A percentile compares a stretch with the other conserved stretches of the same genome.
Evolutionary conservation across 2,329 filamentous ascomycete species (phyloP).

Genomic region (Talaromyces verruculosus): DNA sequence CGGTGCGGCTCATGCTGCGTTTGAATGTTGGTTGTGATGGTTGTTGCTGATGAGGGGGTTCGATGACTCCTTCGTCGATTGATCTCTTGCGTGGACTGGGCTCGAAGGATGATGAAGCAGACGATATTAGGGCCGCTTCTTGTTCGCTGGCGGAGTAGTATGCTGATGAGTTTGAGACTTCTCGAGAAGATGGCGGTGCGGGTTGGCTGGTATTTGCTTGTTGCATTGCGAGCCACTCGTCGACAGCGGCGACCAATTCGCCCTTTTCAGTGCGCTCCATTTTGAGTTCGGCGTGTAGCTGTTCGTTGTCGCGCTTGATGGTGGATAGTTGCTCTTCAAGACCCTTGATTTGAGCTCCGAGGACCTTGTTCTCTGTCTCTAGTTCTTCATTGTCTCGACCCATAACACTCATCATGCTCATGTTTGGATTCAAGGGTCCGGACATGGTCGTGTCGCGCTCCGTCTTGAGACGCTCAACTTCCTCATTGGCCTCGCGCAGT

Average conservation of each 20-base stretch:
- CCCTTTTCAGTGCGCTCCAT: conserved; percentile 52
- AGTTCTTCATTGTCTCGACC: conserved; percentile 57
- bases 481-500: conserved; percentile 66
- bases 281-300: conserved; percentile 60
- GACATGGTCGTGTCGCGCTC: conserved; percentile 67
- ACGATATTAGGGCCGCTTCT: conserved; percentile 3
- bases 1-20: conserved; percentile 26
- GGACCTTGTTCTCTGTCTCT: conserved; percentile 65
- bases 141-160: conserved; percentile 18
- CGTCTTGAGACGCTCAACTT: conserved; percentile 71
- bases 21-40: conserved; percentile 2
- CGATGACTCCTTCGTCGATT: conserved; percentile 24
- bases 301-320: conserved; percentile 67
- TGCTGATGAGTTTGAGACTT: conserved; percentile 20
- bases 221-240: conserved; percentile 48
- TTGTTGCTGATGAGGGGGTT: not conserved
- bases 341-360: conserved; percentile 72
- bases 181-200: conserved; percentile 16
- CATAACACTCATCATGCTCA: conserved; percentile 39
- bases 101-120: not conserved
- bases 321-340: conserved; percentile 70
- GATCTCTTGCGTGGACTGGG: conserved; percentile 1
- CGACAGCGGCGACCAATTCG: conserved; percentile 49
- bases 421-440: conserved; percentile 52
- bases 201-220: conserved; percentile 21